Base-by-base conservation (phyloP, 106 monocot genomes). In the Dendrobium catenatum region DNA sequence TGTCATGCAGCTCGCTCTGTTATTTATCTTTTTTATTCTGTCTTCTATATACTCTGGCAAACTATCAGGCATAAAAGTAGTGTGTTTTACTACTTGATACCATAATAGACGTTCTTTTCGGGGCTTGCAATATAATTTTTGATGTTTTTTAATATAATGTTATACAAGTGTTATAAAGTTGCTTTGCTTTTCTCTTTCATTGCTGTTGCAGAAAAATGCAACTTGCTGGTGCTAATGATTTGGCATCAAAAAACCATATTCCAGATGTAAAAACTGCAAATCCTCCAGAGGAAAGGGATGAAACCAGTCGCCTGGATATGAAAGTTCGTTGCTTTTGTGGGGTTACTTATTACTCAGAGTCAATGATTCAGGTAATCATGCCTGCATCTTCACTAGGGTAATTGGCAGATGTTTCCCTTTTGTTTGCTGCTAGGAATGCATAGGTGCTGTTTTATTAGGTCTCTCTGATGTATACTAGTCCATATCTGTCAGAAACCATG, bases 301-400 rank as follows among this genome's bases (percentile, higher is more conserved):
- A 87, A 56, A 84, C 87, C 18, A 72, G 75, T 80, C 79, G 87
- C 58, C 27, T 82, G 55, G 79, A 87, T 41, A 83, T 74, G 42
- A 93, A 89, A 80, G 88, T 94, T 76, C 92, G 91, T 67, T 98
- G 97, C 73, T 80, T 84, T 31, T 98, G 97, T 83, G 92, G 92
- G 17, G 88, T 79, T 55, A 76, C 94, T 82, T 84, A 84, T 64
- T 31, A 78, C 75, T 83, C 89, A 9, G 88, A 98, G 4, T 89
- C 92, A 80, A 93, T 91, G 91, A 83, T 98, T 67, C 73, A 91
- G 97, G 97, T 98, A 85, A 74, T 42, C 22, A 70, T 33, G 37
- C 13, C 70, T 37, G 70, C 0, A 70, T 70, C 70, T 70, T 70
- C 37, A 33, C 29, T 70, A 37, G 70, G 37, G 33, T 70, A 37